A percentile compares a stretch with the other conserved stretches of the same genome.
These are phyloP conservation scores for Phytophthora podocarpi DNA, from an alignment of 352 stramenopile species.

Conservation along the genomic window DNA sequence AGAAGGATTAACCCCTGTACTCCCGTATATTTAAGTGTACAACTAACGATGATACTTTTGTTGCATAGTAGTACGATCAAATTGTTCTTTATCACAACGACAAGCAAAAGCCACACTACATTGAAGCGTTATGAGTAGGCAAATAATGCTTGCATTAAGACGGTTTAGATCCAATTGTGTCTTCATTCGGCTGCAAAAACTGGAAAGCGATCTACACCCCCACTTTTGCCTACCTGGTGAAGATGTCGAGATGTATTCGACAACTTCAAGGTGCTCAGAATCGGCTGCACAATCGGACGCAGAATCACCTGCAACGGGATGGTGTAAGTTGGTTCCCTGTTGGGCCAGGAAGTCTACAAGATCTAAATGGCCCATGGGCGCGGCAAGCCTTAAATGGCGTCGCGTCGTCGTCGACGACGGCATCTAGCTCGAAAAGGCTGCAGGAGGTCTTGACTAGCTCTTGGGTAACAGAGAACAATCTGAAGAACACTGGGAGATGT, in stretches of 20 bases:
- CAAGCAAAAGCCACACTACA: too few species aligned
- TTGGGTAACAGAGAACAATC: slow-evolving; percentile 24
- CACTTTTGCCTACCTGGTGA: slow-evolving; percentile 17
- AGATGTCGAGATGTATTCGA: slow-evolving; percentile 41
- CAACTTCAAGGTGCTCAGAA: slow-evolving; percentile 38
- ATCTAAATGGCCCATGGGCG: slow-evolving; percentile 37
- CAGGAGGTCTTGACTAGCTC: slow-evolving; percentile 18
- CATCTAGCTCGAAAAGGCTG: slow-evolving; percentile 32
- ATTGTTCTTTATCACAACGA: too few species aligned
- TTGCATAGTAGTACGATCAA: too few species aligned
- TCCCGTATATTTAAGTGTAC: too few species aligned
- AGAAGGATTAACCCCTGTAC: too few species aligned
- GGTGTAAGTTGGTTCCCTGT: slow-evolving; percentile 36
- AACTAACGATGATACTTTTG: too few species aligned
- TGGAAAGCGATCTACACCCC: slow-evolving; percentile 10
- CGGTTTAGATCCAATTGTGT: too few species aligned
- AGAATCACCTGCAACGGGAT: slow-evolving; percentile 24
- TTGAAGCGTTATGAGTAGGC: too few species aligned
- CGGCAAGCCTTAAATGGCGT: slow-evolving; percentile 47
- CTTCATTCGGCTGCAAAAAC: too few species aligned
- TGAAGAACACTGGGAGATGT: slow-evolving; percentile 47
- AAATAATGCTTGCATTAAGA: too few species aligned
- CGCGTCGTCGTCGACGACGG: slow-evolving; percentile 33
- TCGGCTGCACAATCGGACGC: slow-evolving; percentile 33
- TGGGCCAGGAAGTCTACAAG: slow-evolving; percentile 42